Base-by-base conservation (phyloP, 768 basidiomycete species). In the Trametes cingulata region DNA sequence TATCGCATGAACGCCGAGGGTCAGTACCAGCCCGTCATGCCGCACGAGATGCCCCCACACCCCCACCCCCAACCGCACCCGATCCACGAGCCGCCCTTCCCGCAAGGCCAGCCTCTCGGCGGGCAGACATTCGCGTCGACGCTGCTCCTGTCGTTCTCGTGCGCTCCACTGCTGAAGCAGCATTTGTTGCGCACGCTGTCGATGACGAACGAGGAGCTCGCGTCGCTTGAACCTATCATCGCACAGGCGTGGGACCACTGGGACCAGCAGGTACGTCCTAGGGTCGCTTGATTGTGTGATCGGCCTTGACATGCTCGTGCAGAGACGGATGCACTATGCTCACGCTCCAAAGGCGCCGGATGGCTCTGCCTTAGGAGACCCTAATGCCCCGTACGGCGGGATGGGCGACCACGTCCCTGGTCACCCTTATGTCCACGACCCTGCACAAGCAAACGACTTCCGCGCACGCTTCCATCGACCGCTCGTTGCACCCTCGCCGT, bases 171-270 rank as follows among this genome's bases (percentile, higher is more conserved):
- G 54, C 75, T 92, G 63, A 93, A 91, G 74, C 84, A 85, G 57
- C 88, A 92, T 65, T 76, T 92, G 27, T 72, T 93, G 33, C 84
- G 88, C 49, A 85, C 83, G 6, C 76, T 93, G 48, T 80, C 82
- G 63, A 86, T 93, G 83, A 84, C 88, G 27, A 85, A 84, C 73
- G 90, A 92, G 52, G 91, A 93, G 67, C 80, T 93, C 17, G 85
- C 85, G 2, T 85, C 87, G 10, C 75, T 93, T 50, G 88, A 93
- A 68, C 88, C 90, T 25, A 77, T 91, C 65, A 87, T 93, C 46
- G 90, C 91, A 6, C 86, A 88, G 45, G 90, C 90, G 17, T 93
- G 90, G 82, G 91, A 93, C 58, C 86, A 88, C 40, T 93, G 91
- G 91, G 87, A 93, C 67, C 84, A 85, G 65, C 86, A 87, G 72